Evolutionary conservation across 371 early-diverging fungal species (phyloP).

Genomic region (Capniomyces stellatus): DNA sequence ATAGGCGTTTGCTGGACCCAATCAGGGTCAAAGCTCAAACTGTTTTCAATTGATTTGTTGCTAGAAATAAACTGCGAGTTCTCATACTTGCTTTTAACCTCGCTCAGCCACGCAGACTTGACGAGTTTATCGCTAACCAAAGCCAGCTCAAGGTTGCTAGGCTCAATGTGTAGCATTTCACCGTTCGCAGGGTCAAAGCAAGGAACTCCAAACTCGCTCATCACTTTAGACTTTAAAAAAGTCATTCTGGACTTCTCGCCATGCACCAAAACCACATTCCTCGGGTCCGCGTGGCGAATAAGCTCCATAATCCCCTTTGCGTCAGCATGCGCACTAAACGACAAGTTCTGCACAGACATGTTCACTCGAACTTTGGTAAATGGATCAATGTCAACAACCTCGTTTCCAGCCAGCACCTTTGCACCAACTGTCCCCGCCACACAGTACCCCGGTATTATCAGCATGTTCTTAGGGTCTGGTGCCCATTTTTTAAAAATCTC

Average conservation of each 20-base stretch:
- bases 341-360: constrained; percentile 82
- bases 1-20: constrained; percentile 5
- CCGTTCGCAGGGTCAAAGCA: constrained; percentile 86
- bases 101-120: constrained; percentile 13
- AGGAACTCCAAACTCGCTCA: constrained; percentile 63
- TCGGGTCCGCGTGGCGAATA: constrained; percentile 79
- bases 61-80: neutral
- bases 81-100: constrained; percentile 9
- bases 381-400: constrained; percentile 54
- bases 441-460: constrained; percentile 88
- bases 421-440: constrained; percentile 91
- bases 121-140: constrained; percentile 21
- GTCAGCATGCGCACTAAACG: constrained; percentile 98
- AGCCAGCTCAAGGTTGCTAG: constrained; percentile 22
- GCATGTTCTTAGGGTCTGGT: constrained; percentile 72
- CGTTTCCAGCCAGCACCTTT: constrained; percentile 81
- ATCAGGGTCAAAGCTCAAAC: neutral
- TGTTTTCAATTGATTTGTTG: neutral
- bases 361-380: constrained; percentile 66
- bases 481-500: constrained; percentile 83
- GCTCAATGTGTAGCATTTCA: constrained; percentile 42
- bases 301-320: constrained; percentile 96
- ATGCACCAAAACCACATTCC: constrained; percentile 96
- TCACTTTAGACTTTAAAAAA: constrained; percentile 62
- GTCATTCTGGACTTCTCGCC: constrained; percentile 91